Evolutionary conservation across 345 rosid species (phyloP).

Genomic region (Linum trigynum): DNA sequence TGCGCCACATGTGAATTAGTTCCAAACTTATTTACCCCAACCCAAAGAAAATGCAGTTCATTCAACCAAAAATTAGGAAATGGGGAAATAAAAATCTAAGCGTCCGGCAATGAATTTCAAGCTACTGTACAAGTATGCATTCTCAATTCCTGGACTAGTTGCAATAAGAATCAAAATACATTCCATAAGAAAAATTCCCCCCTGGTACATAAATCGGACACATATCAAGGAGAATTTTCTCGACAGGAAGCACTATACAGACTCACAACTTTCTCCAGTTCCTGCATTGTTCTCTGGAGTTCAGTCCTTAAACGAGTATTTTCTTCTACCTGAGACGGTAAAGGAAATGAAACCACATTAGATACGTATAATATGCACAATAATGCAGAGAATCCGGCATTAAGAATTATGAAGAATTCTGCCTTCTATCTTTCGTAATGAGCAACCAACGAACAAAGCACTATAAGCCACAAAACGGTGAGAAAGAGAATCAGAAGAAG

Average conservation of each 20-base stretch:
- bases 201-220: neutral
- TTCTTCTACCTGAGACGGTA: slow-evolving; percentile 58
- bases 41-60: neutral
- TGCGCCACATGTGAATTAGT: neutral
- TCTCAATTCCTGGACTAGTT: neutral
- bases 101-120: neutral
- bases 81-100: neutral
- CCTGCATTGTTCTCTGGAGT: slow-evolving; percentile 52
- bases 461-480: neutral
- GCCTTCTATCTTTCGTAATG: neutral
- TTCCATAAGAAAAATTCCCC: neutral
- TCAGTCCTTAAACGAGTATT: slow-evolving; percentile 62
- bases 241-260: neutral
- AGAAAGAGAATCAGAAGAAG: neutral
- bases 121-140: neutral
- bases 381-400: neutral
- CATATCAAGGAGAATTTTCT: too few species aligned
- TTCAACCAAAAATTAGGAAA: neutral
- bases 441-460: neutral
- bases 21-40: neutral
- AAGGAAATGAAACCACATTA: too few species aligned
- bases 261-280: slow-evolving; percentile 64
- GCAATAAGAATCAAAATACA: too few species aligned
- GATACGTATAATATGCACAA: too few species aligned
- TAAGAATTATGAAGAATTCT: neutral